A percentile compares a stretch with the other conserved stretches of the same genome.
These are phyloP conservation scores for Cyclotella atomus DNA, from an alignment of 108 stramenopile genomes.

Conservation along the genomic window DNA sequence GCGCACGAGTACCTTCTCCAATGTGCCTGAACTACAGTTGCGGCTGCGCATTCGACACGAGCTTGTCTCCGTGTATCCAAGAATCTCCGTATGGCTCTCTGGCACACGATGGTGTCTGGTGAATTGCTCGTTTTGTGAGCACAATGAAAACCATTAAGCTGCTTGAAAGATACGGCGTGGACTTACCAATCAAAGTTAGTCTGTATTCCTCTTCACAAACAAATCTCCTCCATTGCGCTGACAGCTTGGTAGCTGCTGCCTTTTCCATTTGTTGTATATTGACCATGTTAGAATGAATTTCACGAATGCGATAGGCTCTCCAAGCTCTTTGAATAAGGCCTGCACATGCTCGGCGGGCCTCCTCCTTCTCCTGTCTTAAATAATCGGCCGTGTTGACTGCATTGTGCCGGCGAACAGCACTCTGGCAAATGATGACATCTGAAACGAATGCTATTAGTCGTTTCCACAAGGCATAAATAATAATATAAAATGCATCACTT, in stretches of 20 bases:
- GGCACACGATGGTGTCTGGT: neutral
- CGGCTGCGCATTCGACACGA: neutral
- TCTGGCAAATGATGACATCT: slow-evolving; percentile 21
- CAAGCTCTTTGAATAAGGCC: neutral
- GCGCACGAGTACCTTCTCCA: neutral
- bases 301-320: neutral
- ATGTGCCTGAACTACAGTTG: neutral
- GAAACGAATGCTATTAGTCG: too few relatives aligned
- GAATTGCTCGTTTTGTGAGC: too few relatives aligned
- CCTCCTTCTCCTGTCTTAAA: neutral
- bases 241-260: neutral
- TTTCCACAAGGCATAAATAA: neutral
- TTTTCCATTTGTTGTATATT: neutral
- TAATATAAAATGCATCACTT: neutral
- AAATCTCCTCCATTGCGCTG: neutral
- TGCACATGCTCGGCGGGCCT: neutral
- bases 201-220: neutral
- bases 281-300: neutral
- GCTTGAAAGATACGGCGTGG: neutral
- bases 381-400: neutral
- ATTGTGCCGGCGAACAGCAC: slow-evolving; percentile 1
- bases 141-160: too few relatives aligned
- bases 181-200: neutral
- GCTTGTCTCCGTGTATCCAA: neutral
- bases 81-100: neutral